Percentiles rank a stretch among this genome's conserved stretches.
These are phyloP conservation scores for Furcasterigmium sp. DNA, from an alignment of 2,329 filamentous ascomycete genomes.

Conservation along the genomic window DNA sequence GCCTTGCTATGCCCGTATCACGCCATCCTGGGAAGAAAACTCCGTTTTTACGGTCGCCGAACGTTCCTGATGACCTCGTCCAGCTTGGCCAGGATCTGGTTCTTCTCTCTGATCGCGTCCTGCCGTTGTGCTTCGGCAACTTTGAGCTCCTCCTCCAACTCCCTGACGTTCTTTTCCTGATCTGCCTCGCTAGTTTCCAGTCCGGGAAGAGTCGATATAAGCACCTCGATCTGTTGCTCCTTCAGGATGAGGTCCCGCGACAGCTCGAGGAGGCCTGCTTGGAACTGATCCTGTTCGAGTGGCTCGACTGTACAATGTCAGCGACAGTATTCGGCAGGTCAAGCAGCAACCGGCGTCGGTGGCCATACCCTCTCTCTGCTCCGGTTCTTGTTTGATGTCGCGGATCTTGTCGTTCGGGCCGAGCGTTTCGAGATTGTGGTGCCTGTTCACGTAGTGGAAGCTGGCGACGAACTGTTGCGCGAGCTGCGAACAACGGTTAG, in stretches of 20 bases:
- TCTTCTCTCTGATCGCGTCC: constrained; percentile 59
- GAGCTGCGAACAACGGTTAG: constrained; percentile 38
- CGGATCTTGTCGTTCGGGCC: constrained; percentile 53
- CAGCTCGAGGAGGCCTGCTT: constrained; percentile 64
- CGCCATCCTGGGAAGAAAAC: background rate
- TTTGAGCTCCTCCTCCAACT: constrained; percentile 60
- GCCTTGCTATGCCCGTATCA: constrained; percentile 18
- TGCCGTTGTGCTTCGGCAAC: constrained; percentile 57
- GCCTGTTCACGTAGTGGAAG: constrained; percentile 60
- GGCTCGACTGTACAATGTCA: constrained; percentile 46
- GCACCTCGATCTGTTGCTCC: constrained; percentile 75
- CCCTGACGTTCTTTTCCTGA: constrained; percentile 62
- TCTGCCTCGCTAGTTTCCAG: constrained; percentile 73
- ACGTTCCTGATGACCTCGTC: constrained; percentile 58
- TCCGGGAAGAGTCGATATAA: constrained; percentile 71
- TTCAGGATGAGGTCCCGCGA: constrained; percentile 73
- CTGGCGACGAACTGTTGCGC: constrained; percentile 64
- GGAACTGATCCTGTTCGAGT: constrained; percentile 58
- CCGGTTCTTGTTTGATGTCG: constrained; percentile 49
- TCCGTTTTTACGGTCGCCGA: constrained; percentile 44
- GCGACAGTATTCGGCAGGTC: background rate
- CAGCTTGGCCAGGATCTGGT: constrained; percentile 54
- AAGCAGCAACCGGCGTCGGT: background rate
- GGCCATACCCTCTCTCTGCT: constrained; percentile 42
- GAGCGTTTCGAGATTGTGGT: constrained; percentile 61